Percentiles rank a stretch among this genome's conserved stretches.
phyloP scores from a whole-genome alignment of 2,329 filamentous ascomycete species.

The Xylaria arbuscula region DNA sequence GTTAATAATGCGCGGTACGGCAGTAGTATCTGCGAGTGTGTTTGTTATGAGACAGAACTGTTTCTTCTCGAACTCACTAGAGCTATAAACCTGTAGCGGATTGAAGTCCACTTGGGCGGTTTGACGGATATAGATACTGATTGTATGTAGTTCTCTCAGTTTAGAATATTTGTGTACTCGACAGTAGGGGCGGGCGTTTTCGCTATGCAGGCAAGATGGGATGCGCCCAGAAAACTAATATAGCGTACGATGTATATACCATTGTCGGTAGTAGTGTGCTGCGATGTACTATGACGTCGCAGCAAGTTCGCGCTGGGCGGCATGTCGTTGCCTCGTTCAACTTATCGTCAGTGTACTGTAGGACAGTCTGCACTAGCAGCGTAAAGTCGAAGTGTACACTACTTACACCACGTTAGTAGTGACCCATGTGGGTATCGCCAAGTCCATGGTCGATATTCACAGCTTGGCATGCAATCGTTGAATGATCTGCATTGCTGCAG shows the following conservation, averaged over 20 bases:
- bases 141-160: not conserved
- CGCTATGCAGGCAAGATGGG: not conserved
- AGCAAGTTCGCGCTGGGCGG: constrained; percentile 10
- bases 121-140: not conserved
- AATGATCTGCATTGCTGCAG: constrained; percentile 36
- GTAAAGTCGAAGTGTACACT: not conserved
- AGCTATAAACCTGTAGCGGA: not conserved
- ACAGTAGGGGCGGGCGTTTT: not conserved
- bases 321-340: constrained; percentile 19
- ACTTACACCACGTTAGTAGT: not conserved
- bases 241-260: not conserved
- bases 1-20: not conserved
- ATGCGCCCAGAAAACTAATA: too few species aligned
- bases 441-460: constrained; percentile 11
- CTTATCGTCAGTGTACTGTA: not conserved
- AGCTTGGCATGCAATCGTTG: constrained; percentile 27
- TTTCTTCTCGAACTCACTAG: not conserved
- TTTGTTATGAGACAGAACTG: not conserved
- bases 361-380: not conserved
- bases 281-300: constrained; percentile 11
- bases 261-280: not conserved
- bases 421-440: not conserved
- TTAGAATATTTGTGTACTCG: not conserved
- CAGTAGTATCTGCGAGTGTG: not conserved
- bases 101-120: not conserved